These are phyloP conservation scores for Blastocystis sp. DNA, from an alignment of 352 stramenopile genomes.

Conservation along the genomic window DNA sequence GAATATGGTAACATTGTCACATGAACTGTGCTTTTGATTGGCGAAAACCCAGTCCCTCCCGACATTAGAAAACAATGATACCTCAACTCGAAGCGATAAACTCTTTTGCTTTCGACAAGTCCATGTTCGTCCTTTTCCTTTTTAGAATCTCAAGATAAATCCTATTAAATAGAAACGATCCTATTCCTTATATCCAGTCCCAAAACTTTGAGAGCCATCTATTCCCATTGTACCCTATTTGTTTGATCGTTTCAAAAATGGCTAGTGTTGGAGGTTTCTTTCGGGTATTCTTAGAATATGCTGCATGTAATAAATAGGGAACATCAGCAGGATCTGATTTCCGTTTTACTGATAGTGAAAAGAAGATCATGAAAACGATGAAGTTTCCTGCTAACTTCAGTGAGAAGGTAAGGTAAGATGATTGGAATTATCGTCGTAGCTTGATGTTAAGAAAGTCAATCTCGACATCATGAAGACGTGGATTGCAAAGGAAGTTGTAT, in stretches of 20 bases:
- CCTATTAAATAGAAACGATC: neutral
- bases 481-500: slow-evolving; percentile 59
- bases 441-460: slow-evolving; percentile 63
- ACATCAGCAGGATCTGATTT: slow-evolving; percentile 57
- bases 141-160: neutral
- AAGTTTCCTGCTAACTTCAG: slow-evolving; percentile 57
- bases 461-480: slow-evolving; percentile 52
- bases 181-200: neutral
- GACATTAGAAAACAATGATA: slow-evolving; percentile 32
- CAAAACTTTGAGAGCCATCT: neutral
- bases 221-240: neutral
- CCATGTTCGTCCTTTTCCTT: neutral
- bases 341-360: slow-evolving; percentile 58
- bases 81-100: too few relatives aligned
- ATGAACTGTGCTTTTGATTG: slow-evolving; percentile 70
- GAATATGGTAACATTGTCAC: slow-evolving; percentile 79
- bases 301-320: slow-evolving; percentile 16
- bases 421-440: neutral
- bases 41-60: slow-evolving; percentile 55
- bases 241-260: slow-evolving; percentile 35
- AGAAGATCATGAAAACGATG: slow-evolving; percentile 59
- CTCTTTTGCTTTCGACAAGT: neutral
- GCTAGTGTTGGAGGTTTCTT: slow-evolving; percentile 59
- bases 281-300: neutral
- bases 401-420: neutral